phyloP scores from a whole-genome alignment of 1,139 yeast genomes.

The Fermentozyma sake region DNA sequence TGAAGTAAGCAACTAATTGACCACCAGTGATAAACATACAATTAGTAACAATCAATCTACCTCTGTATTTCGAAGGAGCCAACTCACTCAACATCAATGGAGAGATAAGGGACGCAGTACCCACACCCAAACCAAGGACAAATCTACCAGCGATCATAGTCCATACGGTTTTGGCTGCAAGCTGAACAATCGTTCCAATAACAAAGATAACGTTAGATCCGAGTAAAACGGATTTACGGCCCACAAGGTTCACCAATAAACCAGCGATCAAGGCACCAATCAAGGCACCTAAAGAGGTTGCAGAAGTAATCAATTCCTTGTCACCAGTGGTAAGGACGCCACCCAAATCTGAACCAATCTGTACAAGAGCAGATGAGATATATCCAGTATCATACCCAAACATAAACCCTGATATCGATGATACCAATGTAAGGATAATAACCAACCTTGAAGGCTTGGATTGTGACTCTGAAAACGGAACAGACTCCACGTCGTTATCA shows the following conservation, averaged over 20 bases:
- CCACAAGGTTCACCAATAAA: slow-evolving; percentile 69
- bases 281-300: slow-evolving; percentile 90
- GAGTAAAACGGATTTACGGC: slow-evolving; percentile 77
- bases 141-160: slow-evolving; percentile 89
- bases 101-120: slow-evolving; percentile 85
- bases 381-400: slow-evolving; percentile 97
- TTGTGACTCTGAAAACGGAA: slow-evolving; percentile 2
- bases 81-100: slow-evolving; percentile 89
- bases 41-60: slow-evolving; percentile 69
- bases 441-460: slow-evolving; percentile 57
- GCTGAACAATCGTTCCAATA: slow-evolving; percentile 78
- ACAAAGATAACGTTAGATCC: slow-evolving; percentile 76
- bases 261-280: slow-evolving; percentile 78
- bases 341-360: slow-evolving; percentile 70
- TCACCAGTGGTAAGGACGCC: slow-evolving; percentile 59
- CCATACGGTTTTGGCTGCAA: slow-evolving; percentile 79
- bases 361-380: slow-evolving; percentile 85
- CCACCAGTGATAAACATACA: slow-evolving; percentile 84
- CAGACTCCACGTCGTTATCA: slow-evolving; percentile 1
- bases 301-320: slow-evolving; percentile 88
- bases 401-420: slow-evolving; percentile 92
- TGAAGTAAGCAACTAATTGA: slow-evolving; percentile 84
- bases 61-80: slow-evolving; percentile 89
- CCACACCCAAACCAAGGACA: slow-evolving; percentile 93
- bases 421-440: slow-evolving; percentile 64